These are phyloP conservation scores for Centella asiatica DNA, from an alignment of 129 eudicot genomes.

Conservation along the genomic window DNA sequence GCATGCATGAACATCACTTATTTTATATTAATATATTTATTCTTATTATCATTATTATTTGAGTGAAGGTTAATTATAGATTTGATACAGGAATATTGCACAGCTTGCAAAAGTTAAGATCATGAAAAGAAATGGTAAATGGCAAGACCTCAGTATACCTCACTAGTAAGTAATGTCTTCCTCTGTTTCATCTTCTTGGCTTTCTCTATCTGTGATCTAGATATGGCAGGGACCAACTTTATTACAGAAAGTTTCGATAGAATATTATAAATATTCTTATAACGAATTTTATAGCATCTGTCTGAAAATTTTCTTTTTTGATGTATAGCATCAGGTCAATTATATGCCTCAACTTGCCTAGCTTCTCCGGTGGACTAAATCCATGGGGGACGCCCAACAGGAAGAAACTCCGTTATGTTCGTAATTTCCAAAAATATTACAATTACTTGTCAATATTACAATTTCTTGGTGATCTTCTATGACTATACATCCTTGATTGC, in stretches of 20 bases:
- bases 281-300: no score
- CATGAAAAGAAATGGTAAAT: conserved; percentile 42
- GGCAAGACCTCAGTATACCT: conserved; percentile 44
- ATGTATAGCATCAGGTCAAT: conserved; percentile 70
- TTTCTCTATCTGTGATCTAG: not conserved
- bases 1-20: no score
- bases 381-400: conserved; percentile 84
- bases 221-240: no score
- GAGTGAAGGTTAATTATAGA: not conserved
- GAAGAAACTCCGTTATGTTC: conserved; percentile 33
- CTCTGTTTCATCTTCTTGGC: not conserved
- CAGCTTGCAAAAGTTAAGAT: conserved; percentile 45
- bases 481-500: not conserved
- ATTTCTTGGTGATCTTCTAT: not conserved
- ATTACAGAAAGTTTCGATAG: no score
- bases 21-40: not conserved
- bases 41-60: no score
- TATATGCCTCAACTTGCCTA: conserved; percentile 84
- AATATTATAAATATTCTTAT: no score
- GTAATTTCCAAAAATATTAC: no score
- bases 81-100: conserved; percentile 39
- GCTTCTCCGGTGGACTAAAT: conserved; percentile 93
- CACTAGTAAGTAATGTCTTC: conserved; percentile 17
- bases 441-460: no score
- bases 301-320: not conserved